Evolutionary conservation across 805 yeast genomes (phyloP).

Genomic region (Candida xiaguanensis): DNA sequence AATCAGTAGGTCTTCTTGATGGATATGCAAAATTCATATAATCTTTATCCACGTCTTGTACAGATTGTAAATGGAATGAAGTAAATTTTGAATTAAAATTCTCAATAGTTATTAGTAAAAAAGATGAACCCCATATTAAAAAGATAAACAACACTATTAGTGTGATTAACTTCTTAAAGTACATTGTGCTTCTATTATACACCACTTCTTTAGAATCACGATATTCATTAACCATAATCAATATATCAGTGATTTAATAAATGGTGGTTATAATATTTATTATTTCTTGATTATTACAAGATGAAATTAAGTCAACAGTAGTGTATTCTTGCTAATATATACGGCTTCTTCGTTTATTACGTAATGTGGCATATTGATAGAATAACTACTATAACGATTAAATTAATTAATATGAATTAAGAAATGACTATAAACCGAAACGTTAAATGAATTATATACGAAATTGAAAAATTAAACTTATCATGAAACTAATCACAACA

Average conservation of each 20-base stretch:
- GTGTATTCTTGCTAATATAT: neutral
- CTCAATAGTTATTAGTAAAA: slow-evolving; percentile 23
- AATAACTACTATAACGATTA: too few species aligned
- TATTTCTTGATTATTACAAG: too few species aligned
- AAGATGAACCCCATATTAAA: slow-evolving; percentile 36
- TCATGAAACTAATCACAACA: neutral
- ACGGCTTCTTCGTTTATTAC: neutral
- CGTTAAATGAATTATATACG: neutral
- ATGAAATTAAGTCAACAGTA: neutral
- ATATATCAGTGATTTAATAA: neutral
- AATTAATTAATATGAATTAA: too few species aligned
- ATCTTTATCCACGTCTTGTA: slow-evolving; percentile 4
- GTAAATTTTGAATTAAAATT: slow-evolving; percentile 11
- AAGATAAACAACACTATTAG: slow-evolving; percentile 21
- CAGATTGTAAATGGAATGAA: slow-evolving; percentile 2
- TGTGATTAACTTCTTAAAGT: slow-evolving; percentile 2
- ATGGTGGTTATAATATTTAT: neutral
- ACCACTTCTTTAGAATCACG: neutral
- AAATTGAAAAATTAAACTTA: neutral
- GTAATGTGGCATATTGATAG: neutral
- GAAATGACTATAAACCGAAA: too few species aligned
- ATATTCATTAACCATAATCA: neutral
- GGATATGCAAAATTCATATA: slow-evolving; percentile 9
- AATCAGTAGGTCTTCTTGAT: slow-evolving; percentile 5
- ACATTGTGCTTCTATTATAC: neutral